Conservation (phyloP, 2,329 filamentous ascomycete species). For the Fusarium pseudocircinatum region DNA sequence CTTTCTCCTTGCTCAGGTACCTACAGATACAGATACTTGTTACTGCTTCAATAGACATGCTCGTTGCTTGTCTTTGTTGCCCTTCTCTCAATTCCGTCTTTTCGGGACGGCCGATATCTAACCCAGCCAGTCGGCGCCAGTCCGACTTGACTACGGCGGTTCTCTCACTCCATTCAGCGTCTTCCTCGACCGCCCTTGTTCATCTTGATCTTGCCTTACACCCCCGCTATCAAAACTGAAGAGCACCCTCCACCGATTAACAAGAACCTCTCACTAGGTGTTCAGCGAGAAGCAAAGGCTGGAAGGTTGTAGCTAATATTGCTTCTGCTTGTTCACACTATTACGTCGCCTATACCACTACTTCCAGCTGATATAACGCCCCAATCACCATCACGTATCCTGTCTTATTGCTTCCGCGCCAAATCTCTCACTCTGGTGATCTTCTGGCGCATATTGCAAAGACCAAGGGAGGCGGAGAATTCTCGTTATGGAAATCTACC, state of each 20-base stretch:
- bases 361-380: slow-evolving; percentile 29
- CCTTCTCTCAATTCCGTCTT: slow-evolving; percentile 40
- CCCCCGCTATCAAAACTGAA: slow-evolving; percentile 26
- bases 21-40: slow-evolving; percentile 19
- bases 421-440: slow-evolving; percentile 36
- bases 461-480: slow-evolving; percentile 50
- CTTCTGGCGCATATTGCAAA: slow-evolving; percentile 28
- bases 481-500: slow-evolving; percentile 47
- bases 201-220: slow-evolving; percentile 31
- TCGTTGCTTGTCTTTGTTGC: slow-evolving; percentile 27
- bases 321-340: slow-evolving; percentile 20
- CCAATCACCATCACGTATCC: slow-evolving; percentile 34
- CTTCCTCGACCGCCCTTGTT: slow-evolving; percentile 34
- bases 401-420: slow-evolving; percentile 43
- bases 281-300: slow-evolving; percentile 24
- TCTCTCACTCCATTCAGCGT: slow-evolving; percentile 29
- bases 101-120: slow-evolving; percentile 37
- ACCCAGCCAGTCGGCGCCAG: slow-evolving; percentile 41
- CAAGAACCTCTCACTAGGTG: slow-evolving; percentile 27
- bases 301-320: slow-evolving; percentile 31
- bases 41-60: slow-evolving; percentile 21
- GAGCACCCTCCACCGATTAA: slow-evolving; percentile 19
- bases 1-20: slow-evolving; percentile 22
- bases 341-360: slow-evolving; percentile 15
- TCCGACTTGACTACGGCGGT: slow-evolving; percentile 32